Evolutionary conservation across 2,329 filamentous ascomycete species (phyloP).

Genomic region (Phaeomoniella chlamydospora): DNA sequence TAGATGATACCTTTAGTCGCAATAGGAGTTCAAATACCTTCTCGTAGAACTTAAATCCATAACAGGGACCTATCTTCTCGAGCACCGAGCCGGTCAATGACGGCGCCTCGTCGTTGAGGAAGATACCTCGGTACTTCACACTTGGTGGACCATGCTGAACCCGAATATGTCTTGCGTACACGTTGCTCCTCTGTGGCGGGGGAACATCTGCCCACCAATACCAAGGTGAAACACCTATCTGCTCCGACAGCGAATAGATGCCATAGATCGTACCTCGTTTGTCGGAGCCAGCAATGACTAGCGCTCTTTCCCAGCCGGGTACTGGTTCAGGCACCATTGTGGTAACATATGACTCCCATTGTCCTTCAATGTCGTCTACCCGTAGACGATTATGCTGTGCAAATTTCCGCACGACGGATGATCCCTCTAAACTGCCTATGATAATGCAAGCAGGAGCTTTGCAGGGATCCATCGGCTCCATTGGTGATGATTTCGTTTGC

Average conservation of each 20-base stretch:
- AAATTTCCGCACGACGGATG: no score
- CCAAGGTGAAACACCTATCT: slow-evolving; percentile 60
- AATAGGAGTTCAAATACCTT: no score
- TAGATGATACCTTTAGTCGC: no score
- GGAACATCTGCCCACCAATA: slow-evolving; percentile 55
- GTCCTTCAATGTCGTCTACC: slow-evolving; percentile 40
- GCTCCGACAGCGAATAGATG: slow-evolving; percentile 56
- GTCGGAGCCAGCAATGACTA: slow-evolving; percentile 58
- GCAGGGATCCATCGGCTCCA: no score
- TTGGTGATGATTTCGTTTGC: no score
- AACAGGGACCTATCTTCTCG: no score
- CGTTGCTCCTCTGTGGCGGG: slow-evolving; percentile 31
- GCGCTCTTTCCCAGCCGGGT: slow-evolving; percentile 38
- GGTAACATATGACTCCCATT: slow-evolving; percentile 57
- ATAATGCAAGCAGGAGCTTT: no score
- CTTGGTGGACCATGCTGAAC: slow-evolving; percentile 46
- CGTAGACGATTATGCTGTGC: no score
- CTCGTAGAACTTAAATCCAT: no score
- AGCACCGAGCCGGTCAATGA: slow-evolving; percentile 55
- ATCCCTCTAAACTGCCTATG: no score
- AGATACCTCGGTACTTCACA: slow-evolving; percentile 57
- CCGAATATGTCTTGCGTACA: slow-evolving; percentile 39
- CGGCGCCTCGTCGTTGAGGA: slow-evolving; percentile 57
- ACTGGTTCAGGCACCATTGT: slow-evolving; percentile 43
- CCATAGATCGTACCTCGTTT: slow-evolving; percentile 55